These are phyloP conservation scores for Tephrocybe sp. DNA, from an alignment of 768 basidiomycete genomes.

Conservation along the genomic window DNA sequence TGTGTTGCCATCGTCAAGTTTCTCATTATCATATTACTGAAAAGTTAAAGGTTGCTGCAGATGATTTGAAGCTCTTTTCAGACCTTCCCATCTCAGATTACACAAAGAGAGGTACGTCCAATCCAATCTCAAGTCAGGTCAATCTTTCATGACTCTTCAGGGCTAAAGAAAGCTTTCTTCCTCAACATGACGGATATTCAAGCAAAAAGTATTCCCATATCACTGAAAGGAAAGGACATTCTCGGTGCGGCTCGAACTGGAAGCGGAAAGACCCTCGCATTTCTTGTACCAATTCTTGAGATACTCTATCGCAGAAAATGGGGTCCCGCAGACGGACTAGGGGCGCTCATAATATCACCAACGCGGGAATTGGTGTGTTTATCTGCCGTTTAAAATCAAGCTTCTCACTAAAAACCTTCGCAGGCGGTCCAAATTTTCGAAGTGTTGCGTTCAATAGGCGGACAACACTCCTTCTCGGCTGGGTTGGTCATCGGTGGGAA, in stretches of 20 bases:
- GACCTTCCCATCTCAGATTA: constrained; percentile 77
- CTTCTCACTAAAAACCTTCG: background rate
- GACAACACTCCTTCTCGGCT: constrained; percentile 89
- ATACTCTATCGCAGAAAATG: constrained; percentile 88
- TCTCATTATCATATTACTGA: constrained; percentile 10
- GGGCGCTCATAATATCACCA: constrained; percentile 91
- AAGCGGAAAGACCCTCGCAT: constrained; percentile 95
- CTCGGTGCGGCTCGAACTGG: constrained; percentile 95
- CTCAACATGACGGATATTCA: constrained; percentile 92
- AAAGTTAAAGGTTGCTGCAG: constrained; percentile 45
- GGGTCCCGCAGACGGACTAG: constrained; percentile 90
- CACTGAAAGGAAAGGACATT: constrained; percentile 94
- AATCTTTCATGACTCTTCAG: constrained; percentile 33
- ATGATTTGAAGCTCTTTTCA: constrained; percentile 57
- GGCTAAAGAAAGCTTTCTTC: constrained; percentile 86
- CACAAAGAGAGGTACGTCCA: constrained; percentile 65
- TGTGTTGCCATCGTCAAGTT: constrained; percentile 22
- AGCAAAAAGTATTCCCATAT: constrained; percentile 83
- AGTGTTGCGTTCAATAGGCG: constrained; percentile 90
- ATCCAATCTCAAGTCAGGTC: background rate
- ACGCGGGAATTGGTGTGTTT: constrained; percentile 86
- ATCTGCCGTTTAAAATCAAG: background rate
- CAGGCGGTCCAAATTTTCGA: constrained; percentile 99
- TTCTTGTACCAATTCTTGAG: constrained; percentile 91
- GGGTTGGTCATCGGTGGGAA: constrained; percentile 97